These are phyloP conservation scores for Pichia gijzeniarum DNA, from an alignment of 805 yeast species.

Conservation along the genomic window DNA sequence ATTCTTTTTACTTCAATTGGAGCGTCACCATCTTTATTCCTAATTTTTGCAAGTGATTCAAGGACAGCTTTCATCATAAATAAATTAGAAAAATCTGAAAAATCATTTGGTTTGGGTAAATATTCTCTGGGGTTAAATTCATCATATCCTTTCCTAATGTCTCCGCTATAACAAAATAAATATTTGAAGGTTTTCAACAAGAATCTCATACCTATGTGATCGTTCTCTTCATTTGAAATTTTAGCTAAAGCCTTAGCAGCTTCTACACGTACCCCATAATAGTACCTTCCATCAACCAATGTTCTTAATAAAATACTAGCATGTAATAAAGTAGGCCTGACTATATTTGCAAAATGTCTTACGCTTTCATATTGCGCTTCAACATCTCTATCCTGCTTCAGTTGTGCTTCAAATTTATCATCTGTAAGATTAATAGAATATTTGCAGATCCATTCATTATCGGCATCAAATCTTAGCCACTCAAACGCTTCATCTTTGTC, in stretches of 20 bases:
- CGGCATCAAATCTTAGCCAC: constrained; percentile 97
- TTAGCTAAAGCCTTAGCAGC: constrained; percentile 76
- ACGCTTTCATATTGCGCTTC: constrained; percentile 91
- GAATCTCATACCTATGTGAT: constrained; percentile 69
- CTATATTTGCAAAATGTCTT: constrained; percentile 55
- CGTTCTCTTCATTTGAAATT: constrained; percentile 53
- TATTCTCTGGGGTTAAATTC: constrained; percentile 34
- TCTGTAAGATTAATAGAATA: constrained; percentile 83
- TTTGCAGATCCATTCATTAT: constrained; percentile 91
- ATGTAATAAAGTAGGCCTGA: constrained; percentile 54
- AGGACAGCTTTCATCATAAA: constrained; percentile 69
- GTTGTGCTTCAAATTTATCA: constrained; percentile 89
- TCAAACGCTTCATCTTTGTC: constrained; percentile 78
- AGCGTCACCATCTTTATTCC: constrained; percentile 53
- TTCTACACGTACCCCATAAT: constrained; percentile 80
- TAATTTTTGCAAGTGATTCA: constrained; percentile 49
- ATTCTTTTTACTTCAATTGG: constrained; percentile 54
- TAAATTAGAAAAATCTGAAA: constrained; percentile 61
- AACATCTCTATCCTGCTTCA: constrained; percentile 91
- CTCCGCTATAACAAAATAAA: constrained; percentile 63
- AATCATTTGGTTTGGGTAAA: constrained; percentile 76
- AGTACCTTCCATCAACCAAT: constrained; percentile 75
- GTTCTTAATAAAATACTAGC: constrained; percentile 78
- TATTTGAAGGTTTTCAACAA: constrained; percentile 61
- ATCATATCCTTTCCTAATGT: constrained; percentile 23